Percentiles rank a stretch among this genome's conserved stretches.
These are phyloP conservation scores for Vairimorpha necatrix DNA, from an alignment of 371 early-diverging fungal genomes.

Conservation along the genomic window DNA sequence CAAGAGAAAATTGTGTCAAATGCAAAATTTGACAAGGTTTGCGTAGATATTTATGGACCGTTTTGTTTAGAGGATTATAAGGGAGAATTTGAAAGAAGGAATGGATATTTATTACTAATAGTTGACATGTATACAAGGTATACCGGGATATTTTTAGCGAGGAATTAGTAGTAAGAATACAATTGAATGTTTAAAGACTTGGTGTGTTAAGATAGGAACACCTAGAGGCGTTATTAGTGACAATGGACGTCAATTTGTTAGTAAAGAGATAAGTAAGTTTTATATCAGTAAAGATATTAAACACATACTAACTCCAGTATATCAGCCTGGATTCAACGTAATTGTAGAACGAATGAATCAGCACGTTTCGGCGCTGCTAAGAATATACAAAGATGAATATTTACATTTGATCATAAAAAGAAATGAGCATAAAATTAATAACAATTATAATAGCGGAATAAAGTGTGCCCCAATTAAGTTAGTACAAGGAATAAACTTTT, in stretches of 20 bases:
- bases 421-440: not conserved
- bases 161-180: not conserved
- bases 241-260: conserved; percentile 1
- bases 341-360: conserved; percentile 5
- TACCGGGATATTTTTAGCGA: not conserved
- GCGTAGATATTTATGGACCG: conserved; percentile 1
- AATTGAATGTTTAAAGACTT: not conserved
- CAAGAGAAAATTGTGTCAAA: not conserved
- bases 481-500: not conserved
- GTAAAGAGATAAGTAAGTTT: not conserved
- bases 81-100: not conserved
- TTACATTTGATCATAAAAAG: not conserved
- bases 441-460: conserved; percentile 1
- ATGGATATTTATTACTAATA: not conserved
- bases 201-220: not conserved
- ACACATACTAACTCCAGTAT: not conserved
- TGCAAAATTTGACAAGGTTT: not conserved
- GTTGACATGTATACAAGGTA: not conserved
- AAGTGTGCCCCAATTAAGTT: not conserved
- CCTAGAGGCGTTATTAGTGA: not conserved
- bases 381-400: not conserved
- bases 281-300: not conserved
- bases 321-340: not conserved
- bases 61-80: not conserved
- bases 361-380: not conserved